phyloP scores from a whole-genome alignment of 345 rosid genomes.

The Corchorus olitorius region DNA sequence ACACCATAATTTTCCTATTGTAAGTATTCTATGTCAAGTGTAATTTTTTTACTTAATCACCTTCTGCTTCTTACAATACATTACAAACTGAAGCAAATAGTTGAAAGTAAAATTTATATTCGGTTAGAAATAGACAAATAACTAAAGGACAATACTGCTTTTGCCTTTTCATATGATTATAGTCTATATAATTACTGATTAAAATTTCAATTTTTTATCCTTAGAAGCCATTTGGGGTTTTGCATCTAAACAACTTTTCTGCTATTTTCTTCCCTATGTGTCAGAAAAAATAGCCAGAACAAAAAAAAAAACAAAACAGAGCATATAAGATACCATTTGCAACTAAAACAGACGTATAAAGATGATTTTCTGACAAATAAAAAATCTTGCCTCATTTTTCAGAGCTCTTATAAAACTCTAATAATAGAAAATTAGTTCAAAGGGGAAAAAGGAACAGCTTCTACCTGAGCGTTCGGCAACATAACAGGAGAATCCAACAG shows the following conservation, averaged over 20 bases:
- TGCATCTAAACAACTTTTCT: background rate
- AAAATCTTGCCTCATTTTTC: background rate
- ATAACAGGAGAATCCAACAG: slow-evolving; percentile 61
- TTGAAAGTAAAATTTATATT: background rate
- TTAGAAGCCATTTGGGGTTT: background rate
- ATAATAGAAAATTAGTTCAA: background rate
- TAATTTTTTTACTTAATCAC: background rate
- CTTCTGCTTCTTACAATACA: no score
- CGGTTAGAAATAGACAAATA: background rate
- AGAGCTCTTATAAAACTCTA: background rate
- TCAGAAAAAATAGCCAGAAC: background rate
- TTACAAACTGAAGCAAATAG: background rate
- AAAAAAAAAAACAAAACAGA: no score
- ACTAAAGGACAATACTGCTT: background rate
- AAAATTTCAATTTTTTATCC: background rate
- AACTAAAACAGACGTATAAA: background rate
- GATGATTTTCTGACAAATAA: background rate
- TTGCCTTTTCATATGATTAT: background rate
- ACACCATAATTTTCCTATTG: no score
- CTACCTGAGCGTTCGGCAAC: slow-evolving; percentile 57
- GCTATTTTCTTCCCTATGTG: background rate
- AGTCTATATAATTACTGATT: background rate
- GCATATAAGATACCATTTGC: background rate
- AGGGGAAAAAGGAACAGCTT: background rate
- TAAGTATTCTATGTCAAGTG: background rate